These are phyloP conservation scores for Rhamnella rubrinervis DNA, from an alignment of 331 rosid genomes.

Conservation along the genomic window DNA sequence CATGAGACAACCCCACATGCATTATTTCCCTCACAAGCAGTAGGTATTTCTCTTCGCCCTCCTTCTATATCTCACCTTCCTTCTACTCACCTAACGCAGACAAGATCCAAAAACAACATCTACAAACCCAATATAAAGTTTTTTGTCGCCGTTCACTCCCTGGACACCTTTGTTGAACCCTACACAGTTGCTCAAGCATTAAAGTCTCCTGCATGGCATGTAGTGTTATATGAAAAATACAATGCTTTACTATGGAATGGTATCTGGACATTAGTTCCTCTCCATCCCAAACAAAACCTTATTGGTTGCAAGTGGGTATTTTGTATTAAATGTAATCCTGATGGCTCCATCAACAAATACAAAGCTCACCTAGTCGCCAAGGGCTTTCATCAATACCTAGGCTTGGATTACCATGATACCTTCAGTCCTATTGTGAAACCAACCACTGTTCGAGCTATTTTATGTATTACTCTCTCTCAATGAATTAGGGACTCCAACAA, in stretches of 20 bases:
- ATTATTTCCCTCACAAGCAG: no score
- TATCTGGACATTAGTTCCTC: neutral
- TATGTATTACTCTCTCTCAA: neutral
- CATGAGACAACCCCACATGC: no score
- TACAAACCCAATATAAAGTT: neutral
- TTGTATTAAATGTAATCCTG: neutral
- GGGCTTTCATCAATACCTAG: neutral
- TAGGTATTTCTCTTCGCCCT: no score
- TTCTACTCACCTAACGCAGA: neutral
- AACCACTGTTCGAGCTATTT: neutral
- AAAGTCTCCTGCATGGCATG: neutral
- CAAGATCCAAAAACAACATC: neutral
- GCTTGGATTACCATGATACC: conserved; percentile 5
- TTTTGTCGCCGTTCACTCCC: neutral
- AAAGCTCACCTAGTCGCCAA: conserved; percentile 3
- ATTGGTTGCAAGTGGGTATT: conserved; percentile 3
- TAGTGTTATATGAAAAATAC: neutral
- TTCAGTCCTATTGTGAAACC: neutral
- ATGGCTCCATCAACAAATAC: conserved; percentile 3
- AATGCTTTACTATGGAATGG: neutral
- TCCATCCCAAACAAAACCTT: neutral
- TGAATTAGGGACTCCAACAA: neutral
- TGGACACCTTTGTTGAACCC: neutral
- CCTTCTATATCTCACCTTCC: neutral
- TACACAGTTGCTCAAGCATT: neutral